A percentile compares a stretch with the other conserved stretches of the same genome.
phyloP scores from a whole-genome alignment of 140 eudicot genomes.

The Erigeron philadelphicus region DNA sequence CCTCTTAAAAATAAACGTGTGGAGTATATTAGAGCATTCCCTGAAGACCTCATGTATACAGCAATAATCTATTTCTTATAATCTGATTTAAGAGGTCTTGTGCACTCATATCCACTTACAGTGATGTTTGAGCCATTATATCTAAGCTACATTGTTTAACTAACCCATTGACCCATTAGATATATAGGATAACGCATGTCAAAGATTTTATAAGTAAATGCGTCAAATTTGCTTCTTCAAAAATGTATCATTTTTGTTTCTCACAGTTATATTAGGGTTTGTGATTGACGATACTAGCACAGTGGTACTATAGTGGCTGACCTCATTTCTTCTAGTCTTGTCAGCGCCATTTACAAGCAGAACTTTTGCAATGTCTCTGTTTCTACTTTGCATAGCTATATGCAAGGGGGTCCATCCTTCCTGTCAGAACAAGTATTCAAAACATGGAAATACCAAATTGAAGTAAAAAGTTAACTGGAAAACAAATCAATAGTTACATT shows the following conservation, averaged over 20 bases:
- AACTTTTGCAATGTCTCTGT: slow-evolving; percentile 67
- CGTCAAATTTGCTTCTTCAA: not conserved
- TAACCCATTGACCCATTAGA: not conserved
- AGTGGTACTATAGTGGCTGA: slow-evolving; percentile 14
- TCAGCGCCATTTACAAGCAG: slow-evolving; percentile 81
- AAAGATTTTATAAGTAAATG: not conserved
- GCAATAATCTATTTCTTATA: not conserved
- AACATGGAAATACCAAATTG: not conserved
- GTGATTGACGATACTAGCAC: not conserved
- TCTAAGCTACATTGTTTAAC: not conserved
- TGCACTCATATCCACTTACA: not conserved
- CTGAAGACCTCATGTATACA: not conserved
- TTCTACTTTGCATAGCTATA: slow-evolving; percentile 81
- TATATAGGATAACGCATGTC: not conserved
- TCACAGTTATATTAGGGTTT: no score
- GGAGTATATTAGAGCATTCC: not conserved
- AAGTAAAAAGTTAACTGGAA: not conserved
- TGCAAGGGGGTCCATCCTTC: slow-evolving; percentile 97
- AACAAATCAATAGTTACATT: slow-evolving; percentile 44
- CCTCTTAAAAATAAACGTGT: no score
- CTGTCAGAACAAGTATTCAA: slow-evolving; percentile 30
- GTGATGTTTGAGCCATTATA: not conserved
- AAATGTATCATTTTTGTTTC: not conserved
- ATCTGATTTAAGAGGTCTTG: not conserved
- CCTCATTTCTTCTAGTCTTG: slow-evolving; percentile 62